Evolutionary conservation across 345 rosid species (phyloP), one percentile per base, ranked within the genome.

Genomic region (Odontarrhena argentea): DNA sequence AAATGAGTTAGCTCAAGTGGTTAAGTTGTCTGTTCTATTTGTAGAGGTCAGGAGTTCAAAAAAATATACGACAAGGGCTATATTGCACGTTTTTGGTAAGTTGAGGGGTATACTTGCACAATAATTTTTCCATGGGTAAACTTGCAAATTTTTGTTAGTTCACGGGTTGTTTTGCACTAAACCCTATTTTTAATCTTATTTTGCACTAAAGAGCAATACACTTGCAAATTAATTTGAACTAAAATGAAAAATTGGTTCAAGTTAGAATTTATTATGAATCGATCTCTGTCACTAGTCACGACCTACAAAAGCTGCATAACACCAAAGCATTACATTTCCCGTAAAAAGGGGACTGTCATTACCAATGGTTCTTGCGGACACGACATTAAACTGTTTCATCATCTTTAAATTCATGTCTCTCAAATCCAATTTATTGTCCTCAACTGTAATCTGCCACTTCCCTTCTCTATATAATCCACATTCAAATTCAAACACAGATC

Each of bases 391-490:
- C 53, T 2, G 13, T 55, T 51, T 41, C 60, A 8, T 58, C 35
- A 13, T 59, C 43, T 73, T 58, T n/a, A 18, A 50, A 26, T 44
- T 43, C 1, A 58, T 18, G 59, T 71, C 60, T 40, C 25, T 51
- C 22, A 6, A 60, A 45, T 26, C 30, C 34, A 57, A 74, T 62
- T 74, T 24, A 74, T 68, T 74, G 52, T 48, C 59, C 40, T 55
- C 74, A 74, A 68, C 77, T 22, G 65, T 53, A 46, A 54, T 28
- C 15, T 35, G 6, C 59, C 46, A 7, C 9, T 30, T 64, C 59
- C 37, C 24, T 32, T 32, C 56, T 44, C 68, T 67, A 68, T 74
- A 68, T 54, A 74, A 55, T 3, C 65, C 35, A 55, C 67, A 50
- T 56, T n/a, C 67, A 51, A 43, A 65, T 40, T 9, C 58, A 43